A percentile compares a stretch with the other conserved stretches of the same genome.
These are phyloP conservation scores for Penicillium macrosclerotiorum DNA, from an alignment of 495 filamentous ascomycete genomes.

Conservation along the genomic window DNA sequence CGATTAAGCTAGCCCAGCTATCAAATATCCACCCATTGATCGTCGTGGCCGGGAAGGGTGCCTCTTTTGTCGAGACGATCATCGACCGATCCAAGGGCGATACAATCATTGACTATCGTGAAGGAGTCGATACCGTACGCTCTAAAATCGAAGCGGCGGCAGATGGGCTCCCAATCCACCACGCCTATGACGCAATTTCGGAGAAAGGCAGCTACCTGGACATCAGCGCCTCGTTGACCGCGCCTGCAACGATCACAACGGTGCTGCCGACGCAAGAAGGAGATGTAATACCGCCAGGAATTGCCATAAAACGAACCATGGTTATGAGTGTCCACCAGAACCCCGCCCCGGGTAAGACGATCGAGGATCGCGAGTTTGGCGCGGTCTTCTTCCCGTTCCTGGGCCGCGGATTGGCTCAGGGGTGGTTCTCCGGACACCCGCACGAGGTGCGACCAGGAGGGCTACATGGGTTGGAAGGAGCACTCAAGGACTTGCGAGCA, in stretches of 20 bases:
- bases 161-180: slow-evolving; percentile 18
- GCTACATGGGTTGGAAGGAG: slow-evolving; percentile 55
- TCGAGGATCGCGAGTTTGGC: slow-evolving; percentile 53
- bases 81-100: slow-evolving; percentile 67
- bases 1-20: slow-evolving; percentile 62
- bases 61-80: slow-evolving; percentile 54
- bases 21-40: slow-evolving; percentile 76
- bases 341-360: slow-evolving; percentile 8
- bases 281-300: slow-evolving; percentile 27
- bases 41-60: slow-evolving; percentile 60
- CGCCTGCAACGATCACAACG: slow-evolving; percentile 49
- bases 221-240: slow-evolving; percentile 17
- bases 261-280: slow-evolving; percentile 45
- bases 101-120: slow-evolving; percentile 67
- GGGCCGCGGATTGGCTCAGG: slow-evolving; percentile 50
- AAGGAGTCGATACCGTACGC: slow-evolving; percentile 25
- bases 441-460: slow-evolving; percentile 60
- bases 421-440: slow-evolving; percentile 62
- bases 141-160: slow-evolving; percentile 22
- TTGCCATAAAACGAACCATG: slow-evolving; percentile 7
- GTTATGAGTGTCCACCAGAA: slow-evolving; percentile 16
- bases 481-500: slow-evolving; percentile 54
- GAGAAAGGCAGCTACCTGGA: slow-evolving; percentile 47
- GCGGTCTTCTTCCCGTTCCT: slow-evolving; percentile 55
- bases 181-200: slow-evolving; percentile 61